These are phyloP conservation scores for Emergomyces pasteurianus DNA, from an alignment of 2,329 filamentous ascomycete species.

Conservation along the genomic window DNA sequence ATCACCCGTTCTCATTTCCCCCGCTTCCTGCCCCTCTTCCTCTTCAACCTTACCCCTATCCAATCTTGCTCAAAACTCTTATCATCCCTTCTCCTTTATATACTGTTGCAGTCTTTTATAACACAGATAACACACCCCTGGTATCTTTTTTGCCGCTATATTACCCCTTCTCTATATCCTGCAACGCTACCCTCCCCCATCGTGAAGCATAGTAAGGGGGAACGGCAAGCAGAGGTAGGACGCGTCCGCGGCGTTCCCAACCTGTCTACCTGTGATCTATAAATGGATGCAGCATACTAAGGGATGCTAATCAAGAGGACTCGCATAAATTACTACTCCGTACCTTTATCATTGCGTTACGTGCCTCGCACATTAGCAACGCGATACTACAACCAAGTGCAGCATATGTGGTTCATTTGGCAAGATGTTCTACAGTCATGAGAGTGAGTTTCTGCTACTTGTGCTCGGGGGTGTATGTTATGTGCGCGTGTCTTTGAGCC, in stretches of 20 bases:
- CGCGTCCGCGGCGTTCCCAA: background rate
- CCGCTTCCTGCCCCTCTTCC: background rate
- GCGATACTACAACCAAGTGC: background rate
- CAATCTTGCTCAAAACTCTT: too few relatives aligned
- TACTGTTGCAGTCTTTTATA: background rate
- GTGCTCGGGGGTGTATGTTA: background rate
- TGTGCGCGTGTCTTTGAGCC: background rate
- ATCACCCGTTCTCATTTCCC: background rate
- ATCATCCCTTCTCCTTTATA: background rate
- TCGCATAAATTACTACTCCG: background rate
- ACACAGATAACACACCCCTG: too few relatives aligned
- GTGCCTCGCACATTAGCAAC: background rate
- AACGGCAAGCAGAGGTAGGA: background rate
- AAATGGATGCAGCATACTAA: background rate
- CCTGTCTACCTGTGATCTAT: background rate
- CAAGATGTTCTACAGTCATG: slow-evolving; percentile 88
- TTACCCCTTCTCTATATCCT: background rate
- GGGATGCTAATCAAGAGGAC: background rate
- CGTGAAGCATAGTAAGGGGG: background rate
- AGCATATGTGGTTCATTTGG: background rate
- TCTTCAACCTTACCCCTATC: background rate
- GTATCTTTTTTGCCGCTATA: background rate
- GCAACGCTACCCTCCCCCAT: background rate
- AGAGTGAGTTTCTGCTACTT: slow-evolving; percentile 50
- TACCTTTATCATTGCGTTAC: background rate